Evolutionary conservation across 2,329 filamentous ascomycete genomes (phyloP), one percentile per base, ranked within the genome.

Genomic region (Geoglossum cookeanum): DNA sequence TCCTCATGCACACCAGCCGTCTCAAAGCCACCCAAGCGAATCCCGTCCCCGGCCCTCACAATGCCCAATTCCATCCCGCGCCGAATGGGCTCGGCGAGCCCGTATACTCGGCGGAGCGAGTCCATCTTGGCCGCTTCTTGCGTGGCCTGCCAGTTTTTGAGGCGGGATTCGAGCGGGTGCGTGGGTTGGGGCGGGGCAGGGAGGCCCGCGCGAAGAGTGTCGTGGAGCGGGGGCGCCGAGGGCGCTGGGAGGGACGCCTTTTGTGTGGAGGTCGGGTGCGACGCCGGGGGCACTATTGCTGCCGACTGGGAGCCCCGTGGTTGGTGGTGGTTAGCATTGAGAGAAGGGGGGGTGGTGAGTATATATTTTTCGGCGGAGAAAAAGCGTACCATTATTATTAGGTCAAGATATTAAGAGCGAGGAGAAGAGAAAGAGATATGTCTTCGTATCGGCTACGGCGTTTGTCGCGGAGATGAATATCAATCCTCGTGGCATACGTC

Each of bases 31-130:
- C 79, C 81, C 64, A 80, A 73, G 54, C 88, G 88, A 65, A 81
- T 78, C 84, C 89, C 94, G 70, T 87, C 82, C 62, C 87, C 84
- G 60, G 84, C 81, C 60, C 80, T 75, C 17, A 87, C 83, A 68
- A 94, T 91, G 79, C 88, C 87, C 69, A 95, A 77, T 76, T 98
- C 92, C 92, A 98, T 96, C 60, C 84, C 87, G 57, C 91, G 81
- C 58, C 89, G 82, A 65, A 97, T 82, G 2, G 92, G 92, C 78
- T 97, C 92, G 30, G 86, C 87, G 65, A 96, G 84, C 62, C 92
- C 92, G 70, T 89, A 97, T 52, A 87, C 83, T 63, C 88, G 85
- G 62, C 88, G 83, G 65, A 97, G 79, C 56, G 82, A 78, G 73
- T 90, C 83, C 86, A 95, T 92, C 72, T 94, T 92, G 68, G 95